Conservation (phyloP, 106 monocot genomes). For the Platanthera guangdongensis region DNA sequence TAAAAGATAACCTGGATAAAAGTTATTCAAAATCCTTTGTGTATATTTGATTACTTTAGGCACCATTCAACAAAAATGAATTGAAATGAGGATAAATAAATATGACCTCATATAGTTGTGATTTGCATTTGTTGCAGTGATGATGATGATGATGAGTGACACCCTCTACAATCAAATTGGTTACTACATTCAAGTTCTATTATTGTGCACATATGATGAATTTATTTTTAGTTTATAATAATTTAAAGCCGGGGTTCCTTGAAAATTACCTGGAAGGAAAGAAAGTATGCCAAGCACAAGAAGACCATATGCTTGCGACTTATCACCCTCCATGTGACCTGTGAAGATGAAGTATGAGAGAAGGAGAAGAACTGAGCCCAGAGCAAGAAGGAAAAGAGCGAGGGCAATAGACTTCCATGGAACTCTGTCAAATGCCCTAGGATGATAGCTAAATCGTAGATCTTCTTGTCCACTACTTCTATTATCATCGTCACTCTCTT, state of each 20-base stretch:
- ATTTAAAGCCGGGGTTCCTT: background rate
- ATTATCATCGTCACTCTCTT: constrained; percentile 30
- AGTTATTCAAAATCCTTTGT: too few species aligned
- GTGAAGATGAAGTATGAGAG: constrained; percentile 70
- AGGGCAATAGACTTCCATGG: constrained; percentile 91
- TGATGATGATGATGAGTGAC: too few species aligned
- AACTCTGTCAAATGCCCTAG: constrained; percentile 49
- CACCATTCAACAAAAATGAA: too few species aligned
- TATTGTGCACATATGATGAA: background rate
- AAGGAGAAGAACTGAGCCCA: constrained; percentile 57
- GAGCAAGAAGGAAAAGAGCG: constrained; percentile 65
- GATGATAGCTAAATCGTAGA: constrained; percentile 63
- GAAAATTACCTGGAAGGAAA: constrained; percentile 80
- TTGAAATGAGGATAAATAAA: too few species aligned
- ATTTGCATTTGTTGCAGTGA: too few species aligned
- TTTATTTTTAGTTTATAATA: too few species aligned
- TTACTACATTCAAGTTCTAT: background rate
- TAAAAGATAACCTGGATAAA: too few species aligned
- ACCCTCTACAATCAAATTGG: background rate
- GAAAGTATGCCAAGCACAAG: constrained; percentile 69
- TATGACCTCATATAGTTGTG: too few species aligned
- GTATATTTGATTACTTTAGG: too few species aligned
- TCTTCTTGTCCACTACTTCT: constrained; percentile 20
- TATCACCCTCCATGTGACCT: constrained; percentile 82
- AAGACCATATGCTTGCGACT: constrained; percentile 67